Percentiles rank a stretch among this genome's conserved stretches.
phyloP scores from a whole-genome alignment of 768 basidiomycete species.

The Mycena haematopus region DNA sequence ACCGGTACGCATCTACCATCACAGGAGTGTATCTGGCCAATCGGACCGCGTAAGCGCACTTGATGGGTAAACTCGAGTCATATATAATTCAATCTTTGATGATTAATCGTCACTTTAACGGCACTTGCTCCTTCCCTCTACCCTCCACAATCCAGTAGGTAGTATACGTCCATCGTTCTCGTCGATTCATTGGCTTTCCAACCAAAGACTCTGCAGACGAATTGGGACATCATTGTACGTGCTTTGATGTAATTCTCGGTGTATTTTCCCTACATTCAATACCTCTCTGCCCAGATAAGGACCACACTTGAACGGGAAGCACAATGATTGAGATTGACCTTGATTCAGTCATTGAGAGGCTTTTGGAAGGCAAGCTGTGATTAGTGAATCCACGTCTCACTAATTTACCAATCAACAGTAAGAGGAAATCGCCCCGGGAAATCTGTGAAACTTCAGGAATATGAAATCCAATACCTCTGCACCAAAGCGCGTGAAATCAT shows the following conservation, averaged over 20 bases:
- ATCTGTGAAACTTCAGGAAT: constrained; percentile 95
- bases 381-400: no score
- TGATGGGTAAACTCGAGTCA: constrained; percentile 9
- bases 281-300: neutral
- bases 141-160: neutral
- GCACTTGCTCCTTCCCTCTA: neutral
- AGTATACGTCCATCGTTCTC: neutral
- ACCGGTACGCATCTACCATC: constrained; percentile 3
- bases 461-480: constrained; percentile 99
- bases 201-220: no score
- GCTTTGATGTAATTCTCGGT: neutral
- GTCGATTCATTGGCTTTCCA: neutral
- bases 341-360: constrained; percentile 98
- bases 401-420: constrained; percentile 56
- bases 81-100: constrained; percentile 9
- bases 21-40: constrained; percentile 1
- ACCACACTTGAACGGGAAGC: constrained; percentile 64
- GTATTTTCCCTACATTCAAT: constrained; percentile 6
- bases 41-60: constrained; percentile 10
- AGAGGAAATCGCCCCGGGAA: constrained; percentile 98
- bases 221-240: neutral
- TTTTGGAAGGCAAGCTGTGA: constrained; percentile 86
- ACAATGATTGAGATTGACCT: constrained; percentile 93
- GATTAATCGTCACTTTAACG: neutral
- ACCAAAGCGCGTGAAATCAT: constrained; percentile 98